Percentiles rank a stretch among this genome's conserved stretches.
Evolutionary conservation across 75 land plant genomes (phyloP).

Genomic region (Adiantum capillusveneris): DNA sequence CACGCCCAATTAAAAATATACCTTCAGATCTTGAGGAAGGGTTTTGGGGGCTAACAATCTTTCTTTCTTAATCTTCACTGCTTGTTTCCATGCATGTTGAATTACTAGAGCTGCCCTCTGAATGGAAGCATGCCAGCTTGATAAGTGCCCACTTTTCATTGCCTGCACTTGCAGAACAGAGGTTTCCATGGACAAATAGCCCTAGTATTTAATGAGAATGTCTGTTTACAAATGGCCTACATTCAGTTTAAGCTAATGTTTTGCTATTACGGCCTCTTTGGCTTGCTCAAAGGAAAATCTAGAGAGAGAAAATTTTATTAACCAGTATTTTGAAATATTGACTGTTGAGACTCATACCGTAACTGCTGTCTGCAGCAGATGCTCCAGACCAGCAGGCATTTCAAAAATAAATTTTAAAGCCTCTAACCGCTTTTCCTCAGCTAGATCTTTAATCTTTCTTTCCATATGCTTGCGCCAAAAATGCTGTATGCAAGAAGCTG

Average conservation of each 20-base stretch:
- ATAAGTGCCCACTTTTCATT: conserved; percentile 2
- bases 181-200: background rate
- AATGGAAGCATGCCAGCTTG: conserved; percentile 9
- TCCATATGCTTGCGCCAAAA: conserved; percentile 6
- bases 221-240: no score
- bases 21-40: conserved; percentile 20
- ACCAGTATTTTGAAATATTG: no score
- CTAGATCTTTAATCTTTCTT: background rate
- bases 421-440: background rate
- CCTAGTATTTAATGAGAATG: no score
- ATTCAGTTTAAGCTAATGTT: background rate
- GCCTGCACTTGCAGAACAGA: conserved; percentile 3
- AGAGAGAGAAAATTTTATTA: no score
- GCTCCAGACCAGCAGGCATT: conserved; percentile 2
- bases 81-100: conserved; percentile 17
- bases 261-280: background rate
- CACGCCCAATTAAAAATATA: background rate
- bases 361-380: background rate
- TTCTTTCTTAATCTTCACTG: conserved; percentile 6
- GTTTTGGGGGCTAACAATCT: background rate
- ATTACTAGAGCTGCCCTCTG: conserved; percentile 16
- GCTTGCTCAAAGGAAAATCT: no score
- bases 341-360: no score
- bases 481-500: conserved; percentile 10
- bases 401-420: conserved; percentile 1